Conservation (phyloP, 345 rosid species). For the Populus nigra region DNA sequence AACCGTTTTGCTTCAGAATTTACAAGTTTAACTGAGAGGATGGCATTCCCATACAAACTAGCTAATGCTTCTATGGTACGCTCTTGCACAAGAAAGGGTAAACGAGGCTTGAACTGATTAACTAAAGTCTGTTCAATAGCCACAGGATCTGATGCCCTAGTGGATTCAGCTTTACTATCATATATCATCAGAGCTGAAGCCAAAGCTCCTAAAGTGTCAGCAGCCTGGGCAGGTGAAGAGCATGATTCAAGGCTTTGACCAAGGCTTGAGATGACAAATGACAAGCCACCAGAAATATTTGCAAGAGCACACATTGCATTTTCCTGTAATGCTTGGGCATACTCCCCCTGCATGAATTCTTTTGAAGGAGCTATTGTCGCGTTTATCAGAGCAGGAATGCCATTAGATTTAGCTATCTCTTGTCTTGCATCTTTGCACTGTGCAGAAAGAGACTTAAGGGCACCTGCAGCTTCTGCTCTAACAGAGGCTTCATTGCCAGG, state of each 20-base stretch:
- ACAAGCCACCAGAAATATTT: constrained; percentile 95
- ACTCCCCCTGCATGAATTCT: constrained; percentile 99
- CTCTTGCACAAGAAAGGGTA: constrained; percentile 92
- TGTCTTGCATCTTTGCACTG: constrained; percentile 89
- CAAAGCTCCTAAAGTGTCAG: constrained; percentile 95
- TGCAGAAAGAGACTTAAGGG: constrained; percentile 91
- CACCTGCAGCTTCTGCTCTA: constrained; percentile 99
- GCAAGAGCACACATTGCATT: constrained; percentile 99
- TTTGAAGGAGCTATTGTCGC: constrained; percentile 99
- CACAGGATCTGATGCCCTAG: constrained; percentile 75
- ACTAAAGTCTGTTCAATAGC: constrained; percentile 78
- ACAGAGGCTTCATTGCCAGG: constrained; percentile 93
- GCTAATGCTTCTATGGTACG: constrained; percentile 98
- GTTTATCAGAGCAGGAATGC: constrained; percentile 89
- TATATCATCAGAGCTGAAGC: constrained; percentile 99
- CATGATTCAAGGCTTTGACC: constrained; percentile 99
- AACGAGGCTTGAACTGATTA: constrained; percentile 82
- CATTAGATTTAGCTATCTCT: constrained; percentile 84
- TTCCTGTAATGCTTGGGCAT: constrained; percentile 97
- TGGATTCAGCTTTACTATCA: constrained; percentile 80
- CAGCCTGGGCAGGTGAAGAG: constrained; percentile 88
- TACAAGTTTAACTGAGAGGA: constrained; percentile 68
- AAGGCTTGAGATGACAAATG: constrained; percentile 94
- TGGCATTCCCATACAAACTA: constrained; percentile 87
- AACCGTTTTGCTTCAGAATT: constrained; percentile 91